phyloP scores from a whole-genome alignment of 2,329 filamentous ascomycete genomes.

The Scleromitrula shiraiana region DNA sequence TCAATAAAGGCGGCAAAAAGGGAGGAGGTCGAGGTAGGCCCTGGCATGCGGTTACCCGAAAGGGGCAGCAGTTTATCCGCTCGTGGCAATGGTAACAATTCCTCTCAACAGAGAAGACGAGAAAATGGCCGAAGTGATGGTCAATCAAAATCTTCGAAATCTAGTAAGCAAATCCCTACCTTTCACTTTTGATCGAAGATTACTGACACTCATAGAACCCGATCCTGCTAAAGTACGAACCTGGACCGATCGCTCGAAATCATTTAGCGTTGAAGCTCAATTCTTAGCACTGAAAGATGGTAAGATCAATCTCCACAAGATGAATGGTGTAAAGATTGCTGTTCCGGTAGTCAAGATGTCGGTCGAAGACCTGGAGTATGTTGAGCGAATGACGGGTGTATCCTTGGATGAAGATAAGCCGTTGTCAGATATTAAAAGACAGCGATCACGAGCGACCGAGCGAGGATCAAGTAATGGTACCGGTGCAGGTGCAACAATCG shows the following conservation, averaged over 20 bases:
- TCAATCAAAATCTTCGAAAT: slow-evolving; percentile 51
- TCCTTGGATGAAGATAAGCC: slow-evolving; percentile 91
- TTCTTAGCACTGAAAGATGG: slow-evolving; percentile 91
- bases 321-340: slow-evolving; percentile 97
- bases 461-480: slow-evolving; percentile 30
- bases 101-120: slow-evolving; percentile 63
- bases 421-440: slow-evolving; percentile 66
- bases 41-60: slow-evolving; percentile 66
- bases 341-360: slow-evolving; percentile 96
- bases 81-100: slow-evolving; percentile 58
- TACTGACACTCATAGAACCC: slow-evolving; percentile 51
- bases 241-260: slow-evolving; percentile 92
- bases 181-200: too few species aligned
- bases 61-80: slow-evolving; percentile 70
- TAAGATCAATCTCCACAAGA: slow-evolving; percentile 95
- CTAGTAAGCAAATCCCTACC: too few species aligned
- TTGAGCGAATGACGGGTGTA: slow-evolving; percentile 78
- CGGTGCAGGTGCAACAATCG: slow-evolving; percentile 58
- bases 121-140: slow-evolving; percentile 57
- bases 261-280: slow-evolving; percentile 95
- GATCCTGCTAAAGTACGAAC: slow-evolving; percentile 75
- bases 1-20: slow-evolving; percentile 54
- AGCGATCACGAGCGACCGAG: slow-evolving; percentile 17
- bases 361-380: slow-evolving; percentile 86
- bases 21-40: slow-evolving; percentile 67